A percentile compares a stretch with the other conserved stretches of the same genome.
Evolutionary conservation across 495 filamentous ascomycete genomes (phyloP).

Genomic region (Pyronema domesticum): DNA sequence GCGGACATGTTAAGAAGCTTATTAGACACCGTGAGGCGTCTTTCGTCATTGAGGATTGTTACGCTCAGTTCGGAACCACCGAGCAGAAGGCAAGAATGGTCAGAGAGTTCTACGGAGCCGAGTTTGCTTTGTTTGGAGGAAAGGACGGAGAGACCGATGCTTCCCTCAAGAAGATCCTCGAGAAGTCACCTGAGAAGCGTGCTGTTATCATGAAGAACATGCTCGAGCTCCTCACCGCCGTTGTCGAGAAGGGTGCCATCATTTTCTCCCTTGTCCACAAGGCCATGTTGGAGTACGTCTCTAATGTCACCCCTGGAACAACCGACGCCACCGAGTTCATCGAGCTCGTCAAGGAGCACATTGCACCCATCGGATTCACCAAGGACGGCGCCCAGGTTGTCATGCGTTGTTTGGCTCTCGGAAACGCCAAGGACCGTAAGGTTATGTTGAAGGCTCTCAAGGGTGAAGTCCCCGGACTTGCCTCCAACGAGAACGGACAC

Average conservation of each 20-base stretch:
- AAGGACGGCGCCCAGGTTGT: slow-evolving; percentile 68
- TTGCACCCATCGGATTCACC: slow-evolving; percentile 92
- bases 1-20: slow-evolving; percentile 72
- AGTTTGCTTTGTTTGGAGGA: slow-evolving; percentile 61
- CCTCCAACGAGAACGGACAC: slow-evolving; percentile 67
- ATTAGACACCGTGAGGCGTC: slow-evolving; percentile 91
- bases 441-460: slow-evolving; percentile 70
- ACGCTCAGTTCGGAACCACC: slow-evolving; percentile 63
- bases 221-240: slow-evolving; percentile 65
- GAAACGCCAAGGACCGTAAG: slow-evolving; percentile 83
- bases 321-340: slow-evolving; percentile 72
- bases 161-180: slow-evolving; percentile 49
- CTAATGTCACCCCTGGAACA: slow-evolving; percentile 54
- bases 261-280: slow-evolving; percentile 94
- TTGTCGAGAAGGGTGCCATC: slow-evolving; percentile 87
- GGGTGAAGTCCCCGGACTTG: slow-evolving; percentile 52
- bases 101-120: slow-evolving; percentile 90
- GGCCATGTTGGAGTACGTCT: slow-evolving; percentile 92
- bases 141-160: slow-evolving; percentile 31
- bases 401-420: slow-evolving; percentile 61
- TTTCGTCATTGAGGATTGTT: slow-evolving; percentile 95
- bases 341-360: slow-evolving; percentile 77
- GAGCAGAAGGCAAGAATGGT: slow-evolving; percentile 69
- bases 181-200: slow-evolving; percentile 64
- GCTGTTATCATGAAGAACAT: slow-evolving; percentile 68